Conservation (phyloP, 2,329 filamentous ascomycete species). For the Hypomyces perniciosus region DNA sequence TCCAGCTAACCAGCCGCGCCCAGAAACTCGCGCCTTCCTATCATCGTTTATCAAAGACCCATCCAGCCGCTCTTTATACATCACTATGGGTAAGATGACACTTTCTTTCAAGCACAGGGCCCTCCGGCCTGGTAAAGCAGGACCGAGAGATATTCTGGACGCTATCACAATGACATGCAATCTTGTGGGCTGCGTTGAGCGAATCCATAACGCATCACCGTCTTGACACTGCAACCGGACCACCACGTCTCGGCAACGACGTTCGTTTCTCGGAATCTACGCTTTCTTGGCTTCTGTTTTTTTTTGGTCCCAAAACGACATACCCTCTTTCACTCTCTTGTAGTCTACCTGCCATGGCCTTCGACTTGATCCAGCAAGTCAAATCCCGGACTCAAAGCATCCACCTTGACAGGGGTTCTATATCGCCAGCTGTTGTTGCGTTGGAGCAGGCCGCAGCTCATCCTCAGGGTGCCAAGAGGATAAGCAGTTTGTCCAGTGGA, state of each 20-base stretch:
- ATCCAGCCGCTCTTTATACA: constrained; percentile 33
- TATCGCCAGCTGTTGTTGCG: constrained; percentile 14
- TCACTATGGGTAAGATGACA: constrained; percentile 37
- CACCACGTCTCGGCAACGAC: constrained; percentile 27
- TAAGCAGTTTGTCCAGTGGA: constrained; percentile 25
- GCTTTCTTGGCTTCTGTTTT: constrained; percentile 38
- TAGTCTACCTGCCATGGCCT: constrained; percentile 28
- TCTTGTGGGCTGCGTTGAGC: not conserved
- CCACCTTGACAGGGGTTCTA: constrained; percentile 36
- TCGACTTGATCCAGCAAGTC: constrained; percentile 38
- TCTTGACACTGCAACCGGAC: constrained; percentile 16
- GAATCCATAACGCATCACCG: constrained; percentile 4
- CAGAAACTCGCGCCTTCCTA: constrained; percentile 24
- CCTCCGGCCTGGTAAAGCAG: constrained; percentile 20
- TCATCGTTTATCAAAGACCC: constrained; percentile 20
- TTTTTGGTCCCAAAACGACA: constrained; percentile 26
- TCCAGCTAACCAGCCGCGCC: constrained; percentile 19
- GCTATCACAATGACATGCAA: constrained; percentile 17
- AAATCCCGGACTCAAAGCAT: constrained; percentile 43
- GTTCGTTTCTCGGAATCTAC: constrained; percentile 39
- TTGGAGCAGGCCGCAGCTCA: constrained; percentile 13
- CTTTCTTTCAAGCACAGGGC: constrained; percentile 22
- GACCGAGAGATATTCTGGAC: constrained; percentile 9
- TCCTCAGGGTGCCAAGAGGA: constrained; percentile 25
- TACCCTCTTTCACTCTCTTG: constrained; percentile 24